These are phyloP conservation scores for Paradendryphiella salina DNA, from an alignment of 2,329 filamentous ascomycete species.

Conservation along the genomic window DNA sequence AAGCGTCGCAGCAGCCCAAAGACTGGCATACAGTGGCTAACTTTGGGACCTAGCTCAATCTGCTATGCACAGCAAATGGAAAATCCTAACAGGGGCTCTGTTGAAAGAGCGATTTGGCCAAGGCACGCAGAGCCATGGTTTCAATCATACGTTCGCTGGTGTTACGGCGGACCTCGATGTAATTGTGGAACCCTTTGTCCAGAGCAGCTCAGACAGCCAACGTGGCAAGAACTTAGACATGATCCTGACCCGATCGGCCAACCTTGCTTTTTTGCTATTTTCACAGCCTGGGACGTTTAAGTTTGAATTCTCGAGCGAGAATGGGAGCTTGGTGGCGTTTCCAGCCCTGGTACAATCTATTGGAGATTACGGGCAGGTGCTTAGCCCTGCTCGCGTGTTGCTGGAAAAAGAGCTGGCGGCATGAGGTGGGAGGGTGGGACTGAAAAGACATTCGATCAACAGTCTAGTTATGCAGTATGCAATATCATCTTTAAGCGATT, in stretches of 20 bases:
- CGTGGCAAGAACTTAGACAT: slow-evolving; percentile 36
- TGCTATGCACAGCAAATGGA: slow-evolving; percentile 31
- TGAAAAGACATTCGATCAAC: background rate
- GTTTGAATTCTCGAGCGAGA: slow-evolving; percentile 30
- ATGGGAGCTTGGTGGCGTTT: slow-evolving; percentile 25
- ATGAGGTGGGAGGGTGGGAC: background rate
- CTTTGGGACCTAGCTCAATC: slow-evolving; percentile 12
- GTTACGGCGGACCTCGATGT: slow-evolving; percentile 22
- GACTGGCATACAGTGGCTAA: background rate
- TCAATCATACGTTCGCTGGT: slow-evolving; percentile 11
- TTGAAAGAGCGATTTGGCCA: slow-evolving; percentile 18
- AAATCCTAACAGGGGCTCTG: slow-evolving; percentile 27
- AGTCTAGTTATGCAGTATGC: background rate
- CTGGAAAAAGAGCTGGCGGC: slow-evolving; percentile 22
- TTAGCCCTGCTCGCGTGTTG: slow-evolving; percentile 19
- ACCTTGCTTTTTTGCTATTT: slow-evolving; percentile 31
- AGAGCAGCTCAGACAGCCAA: slow-evolving; percentile 19
- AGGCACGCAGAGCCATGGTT: slow-evolving; percentile 1
- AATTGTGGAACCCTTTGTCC: slow-evolving; percentile 29
- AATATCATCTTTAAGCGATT: background rate
- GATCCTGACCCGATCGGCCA: slow-evolving; percentile 35
- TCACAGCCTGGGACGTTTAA: slow-evolving; percentile 34
- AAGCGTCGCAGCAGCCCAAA: background rate
- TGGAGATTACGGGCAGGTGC: slow-evolving; percentile 28
- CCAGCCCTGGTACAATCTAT: slow-evolving; percentile 36